Base-by-base conservation (phyloP, 2,329 filamentous ascomycete species). In the Cladobotryum protrusum region DNA sequence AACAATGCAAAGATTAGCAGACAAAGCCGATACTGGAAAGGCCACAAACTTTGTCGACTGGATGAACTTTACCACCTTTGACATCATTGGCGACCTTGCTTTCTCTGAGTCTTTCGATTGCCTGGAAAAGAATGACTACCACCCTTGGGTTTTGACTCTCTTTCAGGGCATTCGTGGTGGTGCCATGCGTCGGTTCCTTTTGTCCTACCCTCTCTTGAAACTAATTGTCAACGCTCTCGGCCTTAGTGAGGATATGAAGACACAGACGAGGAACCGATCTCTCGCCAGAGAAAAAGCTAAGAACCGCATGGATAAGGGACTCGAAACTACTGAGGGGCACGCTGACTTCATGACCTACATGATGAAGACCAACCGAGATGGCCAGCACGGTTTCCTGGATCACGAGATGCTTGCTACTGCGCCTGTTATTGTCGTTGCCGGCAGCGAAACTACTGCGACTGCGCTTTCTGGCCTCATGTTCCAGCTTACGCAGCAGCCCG, bases 41-140 rank as follows among this genome's bases (percentile, higher is more conserved):
- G 11, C 44, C 1, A 41, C 61, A 42, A 56, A 63, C 34, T 59
- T 70, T 50, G 58, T 59, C 11, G 55, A 65, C 32, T 71, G 67
- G 67, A 59, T 62, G 47, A 67, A 69, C 42, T 69, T 67, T 51
- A 57, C 62, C 2, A 65, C 69, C 0, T 68, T 74, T 51, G 71
- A 73, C 55, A 67, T 74, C 17, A 67, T 72, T n/a, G 61, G 62
- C 6, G 57, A 64, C 39, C 61, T 77, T 29, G 64, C 69, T 0
- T 76, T 75, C 53, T 71, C 69, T 12, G 66, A 74, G 42, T 65
- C 68, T 0, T 74, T 72, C 52, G 57, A 59, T 14, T 64, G 64
- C 49, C 55, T 72, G 8, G 54, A 63, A n/a, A 59, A 56, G 39
- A 55, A 54, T 35, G 54, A 55, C 19, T 58, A 59, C 42, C 61